Percentiles rank a stretch among this genome's conserved stretches.
Conservation (phyloP, 805 yeast genomes). For the Kuraishia hungarica region DNA sequence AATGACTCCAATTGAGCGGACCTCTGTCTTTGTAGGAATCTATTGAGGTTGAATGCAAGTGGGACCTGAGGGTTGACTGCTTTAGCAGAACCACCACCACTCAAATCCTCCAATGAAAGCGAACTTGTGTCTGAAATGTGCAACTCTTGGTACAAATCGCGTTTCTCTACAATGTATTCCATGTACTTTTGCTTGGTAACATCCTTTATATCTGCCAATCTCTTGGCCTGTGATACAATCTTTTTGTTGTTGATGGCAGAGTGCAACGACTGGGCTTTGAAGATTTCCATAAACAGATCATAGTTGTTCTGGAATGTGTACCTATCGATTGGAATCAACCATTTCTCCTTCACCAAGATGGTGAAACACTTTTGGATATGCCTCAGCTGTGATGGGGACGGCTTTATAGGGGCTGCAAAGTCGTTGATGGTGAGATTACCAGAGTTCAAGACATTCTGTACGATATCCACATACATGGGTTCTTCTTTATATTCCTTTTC, state of each 20-base stretch:
- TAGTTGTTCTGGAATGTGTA: constrained; percentile 20
- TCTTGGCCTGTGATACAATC: constrained; percentile 43
- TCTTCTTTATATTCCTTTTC: constrained; percentile 31
- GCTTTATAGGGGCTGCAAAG: constrained; percentile 23
- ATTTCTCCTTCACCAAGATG: constrained; percentile 37
- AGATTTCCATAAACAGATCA: constrained; percentile 25
- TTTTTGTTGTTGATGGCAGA: constrained; percentile 20
- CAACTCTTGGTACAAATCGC: neutral
- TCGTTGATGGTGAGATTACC: constrained; percentile 61
- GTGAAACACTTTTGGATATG: constrained; percentile 31
- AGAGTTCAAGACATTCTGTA: constrained; percentile 59
- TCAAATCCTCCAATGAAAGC: neutral
- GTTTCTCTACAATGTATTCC: constrained; percentile 20
- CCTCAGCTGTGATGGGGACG: constrained; percentile 8
- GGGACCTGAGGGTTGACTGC: constrained; percentile 42
- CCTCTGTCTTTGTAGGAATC: constrained; percentile 63
- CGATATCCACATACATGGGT: constrained; percentile 41
- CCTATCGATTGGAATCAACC: constrained; percentile 38
- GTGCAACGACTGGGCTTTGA: constrained; percentile 26
- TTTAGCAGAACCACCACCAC: constrained; percentile 14
- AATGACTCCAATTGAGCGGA: constrained; percentile 53
- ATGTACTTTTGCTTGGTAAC: constrained; percentile 31
- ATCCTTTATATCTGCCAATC: constrained; percentile 54
- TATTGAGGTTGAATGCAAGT: constrained; percentile 51
- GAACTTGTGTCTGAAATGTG: neutral